Base-by-base conservation (phyloP, 371 early-diverging fungal species). In the Synchytrium microbalum region DNA sequence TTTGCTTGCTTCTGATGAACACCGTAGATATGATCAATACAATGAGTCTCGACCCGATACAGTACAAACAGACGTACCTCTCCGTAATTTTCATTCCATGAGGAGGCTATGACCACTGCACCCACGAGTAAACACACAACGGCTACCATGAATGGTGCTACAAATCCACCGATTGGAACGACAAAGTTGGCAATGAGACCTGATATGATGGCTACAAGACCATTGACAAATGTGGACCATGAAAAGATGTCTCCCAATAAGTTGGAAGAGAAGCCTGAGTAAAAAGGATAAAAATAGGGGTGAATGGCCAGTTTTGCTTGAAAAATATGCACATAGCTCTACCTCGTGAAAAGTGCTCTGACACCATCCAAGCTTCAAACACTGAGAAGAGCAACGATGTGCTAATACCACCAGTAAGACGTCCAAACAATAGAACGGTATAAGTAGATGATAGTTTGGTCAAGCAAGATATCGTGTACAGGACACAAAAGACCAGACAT, bases 291-390 rank as follows among this genome's bases (percentile, higher is more conserved):
- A 51, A n/a, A 14, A n/a, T n/a, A 51, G 13, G n/a, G n/a, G n/a
- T n/a, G 57, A 57, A 57, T 57, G 13, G 26, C 13, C 13, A 28
- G 13, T 13, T 13, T 16, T 16, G 27, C 25, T 29, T 16, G 14
- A 27, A 65, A 31, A 13, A 29, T 10, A 26, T 23, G 26, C 13
- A 10, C 65, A 23, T 24, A 28, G 59, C 30, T n/a, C 31, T 53
- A 73, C 69, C 72, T 53, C 75, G 72, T 2, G 79, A 72, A 31
- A 76, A 74, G 69, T 89, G 87, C 60, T 88, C 89, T 19, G 81
- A 76, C 30, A 89, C 85, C 76, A 88, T 85, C 91, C 91, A 91
- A 8, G 88, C 79, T 69, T 90, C 91, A 75, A 90, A 90, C 23
- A 86, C 88, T 25, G 85, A 82, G 64, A 85, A 87, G 23, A 87